Base-by-base conservation (phyloP, 495 filamentous ascomycete genomes). In the Lasiosphaeriaceae sp. region DNA sequence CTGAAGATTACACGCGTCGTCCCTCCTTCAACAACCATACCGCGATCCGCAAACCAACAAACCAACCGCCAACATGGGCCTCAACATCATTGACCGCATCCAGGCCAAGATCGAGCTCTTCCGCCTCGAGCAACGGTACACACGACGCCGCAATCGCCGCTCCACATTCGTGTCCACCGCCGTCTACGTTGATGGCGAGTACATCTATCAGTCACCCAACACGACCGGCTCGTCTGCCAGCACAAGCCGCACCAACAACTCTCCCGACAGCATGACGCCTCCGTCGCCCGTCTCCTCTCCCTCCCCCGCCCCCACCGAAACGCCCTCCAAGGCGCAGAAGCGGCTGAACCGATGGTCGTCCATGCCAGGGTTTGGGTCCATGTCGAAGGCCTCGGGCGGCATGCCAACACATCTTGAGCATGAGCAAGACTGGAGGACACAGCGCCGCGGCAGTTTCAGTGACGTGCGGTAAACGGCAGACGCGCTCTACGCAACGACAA, bases 71-170 rank as follows among this genome's bases (percentile, higher is more conserved):
- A 73, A 29, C 55, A 73, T 77, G 66, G 70, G 70, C 23, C 66
- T 70, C 61, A 71, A 66, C 55, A 31, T 82, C 61, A 39, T 84
- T 57, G 77, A 82, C 22, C 74, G 74, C 64, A 72, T 79, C 66
- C 77, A 82, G 61, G 74, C 78, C 52, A 83, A 86, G 76, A 79
- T 91, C 61, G 90, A 96, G 79, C 83, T 96, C 65, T 94, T 92
- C 79, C 89, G 90, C 29, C 85, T 97, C 57, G 92, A 97, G 75
- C 87, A 96, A 74, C 84, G 90, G 47, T 97, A 97, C 77, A 92
- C 90, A 34, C 86, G 85, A 64, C 86, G 90, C 69, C 88, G 89
- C 62, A 68, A 80, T 53, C 86, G 90, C 59, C 90, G 92, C 74
- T 90, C 83, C 53, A 92, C 87, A 57, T 96, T 95, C 73, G 84